Conservation (phyloP, 345 rosid species). For the Aethionema arabicum region DNA sequence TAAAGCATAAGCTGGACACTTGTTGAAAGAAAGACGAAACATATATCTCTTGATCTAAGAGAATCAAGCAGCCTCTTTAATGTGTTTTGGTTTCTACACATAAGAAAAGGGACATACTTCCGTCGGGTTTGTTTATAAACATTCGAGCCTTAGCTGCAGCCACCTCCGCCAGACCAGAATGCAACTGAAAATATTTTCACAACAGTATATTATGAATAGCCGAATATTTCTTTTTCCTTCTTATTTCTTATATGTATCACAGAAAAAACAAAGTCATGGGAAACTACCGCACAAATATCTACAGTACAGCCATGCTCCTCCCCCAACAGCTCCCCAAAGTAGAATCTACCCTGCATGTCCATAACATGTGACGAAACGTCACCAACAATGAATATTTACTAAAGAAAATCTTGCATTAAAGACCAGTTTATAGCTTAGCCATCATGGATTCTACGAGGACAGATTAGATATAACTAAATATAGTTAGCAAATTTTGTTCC, state of each 20-base stretch:
- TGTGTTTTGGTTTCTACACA: conserved; percentile 9
- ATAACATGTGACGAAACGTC: conserved; percentile 15
- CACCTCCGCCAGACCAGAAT: conserved; percentile 90
- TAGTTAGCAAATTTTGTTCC: conserved; percentile 18
- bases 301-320: conserved; percentile 71
- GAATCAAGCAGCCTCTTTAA: conserved; percentile 8
- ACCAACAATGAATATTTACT: conserved; percentile 15
- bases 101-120: conserved; percentile 56
- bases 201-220: background rate
- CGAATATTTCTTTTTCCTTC: conserved; percentile 1
- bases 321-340: conserved; percentile 73
- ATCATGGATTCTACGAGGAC: conserved; percentile 1
- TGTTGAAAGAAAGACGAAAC: conserved; percentile 3
- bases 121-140: conserved; percentile 92
- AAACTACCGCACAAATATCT: conserved; percentile 63
- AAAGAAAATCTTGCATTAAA: background rate
- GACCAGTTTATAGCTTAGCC: background rate
- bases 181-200: conserved; percentile 58
- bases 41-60: conserved; percentile 1
- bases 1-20: background rate
- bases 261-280: conserved; percentile 14
- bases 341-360: conserved; percentile 82
- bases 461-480: conserved; percentile 6
- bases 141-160: conserved; percentile 98
- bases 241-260: conserved; percentile 21